Base-by-base conservation (phyloP, 306 rosid species). In the Dryas drummondii region DNA sequence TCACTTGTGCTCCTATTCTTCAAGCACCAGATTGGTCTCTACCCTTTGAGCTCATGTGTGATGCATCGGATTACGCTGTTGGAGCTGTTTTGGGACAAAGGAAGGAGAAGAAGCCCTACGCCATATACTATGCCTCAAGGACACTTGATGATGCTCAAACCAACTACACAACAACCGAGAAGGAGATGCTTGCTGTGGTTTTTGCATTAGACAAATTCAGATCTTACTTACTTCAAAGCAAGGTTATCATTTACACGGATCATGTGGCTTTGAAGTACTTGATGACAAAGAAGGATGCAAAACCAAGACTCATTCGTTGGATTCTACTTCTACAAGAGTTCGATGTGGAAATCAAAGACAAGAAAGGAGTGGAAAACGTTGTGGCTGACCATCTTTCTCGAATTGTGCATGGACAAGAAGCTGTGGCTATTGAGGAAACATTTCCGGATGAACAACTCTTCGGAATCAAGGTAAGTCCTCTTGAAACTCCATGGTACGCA, bases 361-460 rank as follows among this genome's bases (percentile, higher is more conserved):
- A 69, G 14, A 69, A 51, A 32, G 41, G 64, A 14, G 42, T 9
- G 42, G 44, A 41, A 7, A 71, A 19, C 42, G 22, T 71, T 15
- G 65, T 56, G 1, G n/a, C 6, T 0, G 54, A 71, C 11, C 42
- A 71, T 7, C 62, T 41, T 9, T 55, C 53, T 9, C 10, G 19
- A 4, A 14, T 70, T 10, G 17, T 52, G 16, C n/a, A 37, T 14
- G 62, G 22, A 19, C 22, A 19, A 19, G 22, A 19, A 19, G 22
- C 22, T 19, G 22, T 19, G 22, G 22, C 22, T 19, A 19, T 19
- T 19, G 22, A 19, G 22, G 11, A 16, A n/a, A 32, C 13, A 26
- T 56, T 56, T 55, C 22, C 4, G 2, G 53, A 56, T 71, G 42
- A 71, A 52, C n/a, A 71, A 56, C 40, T 71, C 10, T 41, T 71